Base-by-base conservation (phyloP, 2,329 filamentous ascomycete genomes). In the Sporothrix curviconia region DNA sequence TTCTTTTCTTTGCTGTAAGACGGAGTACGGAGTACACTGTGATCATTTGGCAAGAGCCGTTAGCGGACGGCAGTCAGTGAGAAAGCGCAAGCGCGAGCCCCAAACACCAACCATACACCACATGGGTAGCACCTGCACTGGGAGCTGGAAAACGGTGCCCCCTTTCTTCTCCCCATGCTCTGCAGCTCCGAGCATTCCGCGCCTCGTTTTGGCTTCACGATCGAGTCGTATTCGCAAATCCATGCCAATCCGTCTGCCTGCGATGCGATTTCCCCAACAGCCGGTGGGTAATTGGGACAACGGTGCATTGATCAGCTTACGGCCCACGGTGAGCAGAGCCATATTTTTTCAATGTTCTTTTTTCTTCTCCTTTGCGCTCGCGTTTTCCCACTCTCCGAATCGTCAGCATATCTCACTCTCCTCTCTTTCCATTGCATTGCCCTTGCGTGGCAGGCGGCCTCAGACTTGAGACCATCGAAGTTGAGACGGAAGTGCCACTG, bases 401-500 rank as follows among this genome's bases (percentile, higher is more conserved):
- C n/a, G n/a, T n/a, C n/a, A n/a, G n/a, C n/a, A n/a, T n/a, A n/a
- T n/a, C n/a, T n/a, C n/a, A n/a, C n/a, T 37, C 15, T 37, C n/a
- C 36, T 37, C 3, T n/a, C 14, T 15, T n/a, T 6, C 17, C 40
- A 19, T 22, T n/a, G n/a, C 22, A 19, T 51, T 17, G 32, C 24
- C 32, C 49, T 51, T 51, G 28, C 49, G 39, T 24, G 17, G 32
- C 42, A 22, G 52, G 40, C 42, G 42, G 52, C 52, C 40, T 55
- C 52, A 47, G 24, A 55, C 40, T 39, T 37, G 42, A 46, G 19
- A 39, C 52, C 37, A 34, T 15, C 47, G 37, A 43, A 53, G 50
- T 43, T 53, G 50, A 53, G 50, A 53, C 50, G 50, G 50, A 52
- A n/a, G n/a, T 30, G 28, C 36, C 36, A 9, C 32, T 24, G 47